Conservation (phyloP, 2,329 filamentous ascomycete genomes). For the Colletotrichum sublineola region DNA sequence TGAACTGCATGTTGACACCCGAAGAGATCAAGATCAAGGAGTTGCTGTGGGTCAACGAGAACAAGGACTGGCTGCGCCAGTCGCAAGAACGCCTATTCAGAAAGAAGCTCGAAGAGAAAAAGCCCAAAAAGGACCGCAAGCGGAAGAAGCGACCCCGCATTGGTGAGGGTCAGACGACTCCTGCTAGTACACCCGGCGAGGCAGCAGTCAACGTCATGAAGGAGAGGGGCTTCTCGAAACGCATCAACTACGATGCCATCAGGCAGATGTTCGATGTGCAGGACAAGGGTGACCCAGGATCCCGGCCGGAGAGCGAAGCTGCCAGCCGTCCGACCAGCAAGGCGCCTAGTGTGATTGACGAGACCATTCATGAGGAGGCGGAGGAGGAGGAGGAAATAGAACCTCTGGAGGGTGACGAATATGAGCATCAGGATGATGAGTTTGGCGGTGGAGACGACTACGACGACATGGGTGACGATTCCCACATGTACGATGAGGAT, state of each 20-base stretch:
- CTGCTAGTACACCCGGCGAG: slow-evolving; percentile 77
- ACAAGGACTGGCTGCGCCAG: slow-evolving; percentile 91
- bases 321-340: slow-evolving; percentile 52
- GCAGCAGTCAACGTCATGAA: slow-evolving; percentile 78
- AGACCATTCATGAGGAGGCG: slow-evolving; percentile 53
- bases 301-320: slow-evolving; percentile 62
- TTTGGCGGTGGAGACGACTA: slow-evolving; percentile 52
- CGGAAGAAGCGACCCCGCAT: slow-evolving; percentile 69
- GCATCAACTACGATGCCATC: slow-evolving; percentile 80
- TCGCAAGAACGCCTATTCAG: slow-evolving; percentile 88
- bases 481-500: slow-evolving; percentile 41
- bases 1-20: slow-evolving; percentile 80
- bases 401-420: slow-evolving; percentile 44
- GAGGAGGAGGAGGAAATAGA: slow-evolving; percentile 47
- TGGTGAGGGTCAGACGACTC: slow-evolving; percentile 74
- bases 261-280: slow-evolving; percentile 67
- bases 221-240: slow-evolving; percentile 77
- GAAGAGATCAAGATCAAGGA: slow-evolving; percentile 87
- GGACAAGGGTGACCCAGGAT: slow-evolving; percentile 61
- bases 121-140: slow-evolving; percentile 69
- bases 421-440: slow-evolving; percentile 50
- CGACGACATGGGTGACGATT: slow-evolving; percentile 50
- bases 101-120: slow-evolving; percentile 72
- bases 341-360: slow-evolving; percentile 53
- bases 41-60: slow-evolving; percentile 92